Conservation (phyloP, 2,329 filamentous ascomycete genomes). For the Sphaerostilbella broomeana region DNA sequence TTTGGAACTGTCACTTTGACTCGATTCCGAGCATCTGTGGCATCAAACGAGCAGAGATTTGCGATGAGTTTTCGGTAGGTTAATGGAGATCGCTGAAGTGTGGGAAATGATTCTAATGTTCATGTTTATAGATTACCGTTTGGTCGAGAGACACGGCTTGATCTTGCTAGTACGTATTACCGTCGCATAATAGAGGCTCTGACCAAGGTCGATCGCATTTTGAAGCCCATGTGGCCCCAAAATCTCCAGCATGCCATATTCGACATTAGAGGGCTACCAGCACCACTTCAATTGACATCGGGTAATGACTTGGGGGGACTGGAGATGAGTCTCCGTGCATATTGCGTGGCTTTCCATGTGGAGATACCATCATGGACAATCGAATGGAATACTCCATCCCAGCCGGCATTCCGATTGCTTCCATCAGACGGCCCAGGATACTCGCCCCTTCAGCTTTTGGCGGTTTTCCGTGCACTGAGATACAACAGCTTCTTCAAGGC, state of each 20-base stretch:
- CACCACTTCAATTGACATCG: conserved; percentile 47
- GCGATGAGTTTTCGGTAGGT: conserved; percentile 48
- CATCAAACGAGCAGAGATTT: conserved; percentile 49
- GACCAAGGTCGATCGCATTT: conserved; percentile 46
- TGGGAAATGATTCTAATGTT: not conserved
- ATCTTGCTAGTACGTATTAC: conserved; percentile 49
- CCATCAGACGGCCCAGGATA: conserved; percentile 37
- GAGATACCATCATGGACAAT: conserved; percentile 45
- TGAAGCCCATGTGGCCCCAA: conserved; percentile 54
- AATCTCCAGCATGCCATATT: conserved; percentile 49
- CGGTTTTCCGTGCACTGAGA: conserved; percentile 48
- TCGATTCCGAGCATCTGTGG: conserved; percentile 44
- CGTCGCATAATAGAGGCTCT: conserved; percentile 48
- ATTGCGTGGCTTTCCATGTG: conserved; percentile 46
- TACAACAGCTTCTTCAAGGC: conserved; percentile 56
- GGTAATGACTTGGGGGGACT: conserved; percentile 51
- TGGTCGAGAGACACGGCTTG: conserved; percentile 37
- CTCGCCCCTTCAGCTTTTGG: conserved; percentile 46
- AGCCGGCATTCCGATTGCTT: conserved; percentile 49
- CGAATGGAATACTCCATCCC: conserved; percentile 35
- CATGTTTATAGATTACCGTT: conserved; percentile 32
- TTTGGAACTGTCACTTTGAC: conserved; percentile 49
- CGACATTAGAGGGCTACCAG: conserved; percentile 44
- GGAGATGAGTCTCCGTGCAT: conserved; percentile 48
- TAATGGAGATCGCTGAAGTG: not conserved